Evolutionary conservation across 176 grass and related monocot genomes (phyloP), one percentile per base, ranked within the genome.

Genomic region (Raddia distichophylla): DNA sequence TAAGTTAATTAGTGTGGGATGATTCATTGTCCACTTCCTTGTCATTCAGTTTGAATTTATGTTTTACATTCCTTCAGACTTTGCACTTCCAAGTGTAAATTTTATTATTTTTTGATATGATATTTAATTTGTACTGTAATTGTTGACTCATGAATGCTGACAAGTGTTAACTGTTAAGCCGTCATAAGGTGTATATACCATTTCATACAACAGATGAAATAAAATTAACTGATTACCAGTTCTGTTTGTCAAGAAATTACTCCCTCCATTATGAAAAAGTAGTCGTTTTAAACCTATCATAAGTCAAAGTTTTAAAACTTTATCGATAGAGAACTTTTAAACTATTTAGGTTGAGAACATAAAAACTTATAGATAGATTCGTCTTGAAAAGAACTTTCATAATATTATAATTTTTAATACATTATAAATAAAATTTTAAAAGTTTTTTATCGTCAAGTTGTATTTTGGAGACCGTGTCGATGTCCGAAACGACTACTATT

Each of bases 61-160:
- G 49, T 68, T 60, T 16, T 54, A 54, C 58, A 52, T 43, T 71
- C 68, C 62, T 52, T 17, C 46, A 74, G 15, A 71, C 55, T 70
- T 49, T 49, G 15, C 20, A 40, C 69, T 64, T 73, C 58, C 53
- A 3, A 74, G 17, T 74, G 34, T 27, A 44, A 7, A 80, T 32
- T 43, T 54, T 62, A 55, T 66, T 68, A 49, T 7, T 78, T 78
- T 75, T 65, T 7, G 40, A 4, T 22, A 8, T 63, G 45, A 64
- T 20, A 5, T 40, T 40, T 40, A 40, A 40, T 40, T 40, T 37
- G 45, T 66, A 67, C 5, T 49, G 17, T 69, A 62, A 66, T 59
- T 58, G 13, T 51, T 49, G 13, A 71, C 2, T 44, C 43, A 11
- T 63, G 9, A 44, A 33, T 85, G 65, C 50, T 69, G 11, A 17